A percentile compares a stretch with the other conserved stretches of the same genome.
phyloP scores from a whole-genome alignment of 2,329 filamentous ascomycete genomes.

The Trichoderma semiorbis region DNA sequence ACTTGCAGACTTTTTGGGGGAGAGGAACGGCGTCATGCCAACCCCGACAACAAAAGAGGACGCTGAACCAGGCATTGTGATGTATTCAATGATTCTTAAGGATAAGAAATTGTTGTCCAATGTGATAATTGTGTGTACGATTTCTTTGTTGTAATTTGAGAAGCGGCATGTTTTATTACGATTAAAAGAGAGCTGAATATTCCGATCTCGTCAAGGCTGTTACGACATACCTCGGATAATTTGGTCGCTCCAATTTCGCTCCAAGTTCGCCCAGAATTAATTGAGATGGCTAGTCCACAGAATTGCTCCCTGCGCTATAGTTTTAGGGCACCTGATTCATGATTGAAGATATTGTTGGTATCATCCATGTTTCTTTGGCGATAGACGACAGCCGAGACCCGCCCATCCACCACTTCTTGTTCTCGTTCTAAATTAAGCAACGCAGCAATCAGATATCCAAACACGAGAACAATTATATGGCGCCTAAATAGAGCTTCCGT shows the following conservation, averaged over 20 bases:
- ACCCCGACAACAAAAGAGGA: background rate
- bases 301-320: background rate
- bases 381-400: slow-evolving; percentile 10
- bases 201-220: background rate
- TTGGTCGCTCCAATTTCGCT: background rate
- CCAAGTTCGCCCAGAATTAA: background rate
- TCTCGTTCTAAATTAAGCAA: background rate
- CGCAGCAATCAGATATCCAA: background rate
- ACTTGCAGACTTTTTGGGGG: background rate
- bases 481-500: no score
- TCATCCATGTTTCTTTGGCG: background rate
- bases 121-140: background rate
- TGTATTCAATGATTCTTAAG: background rate
- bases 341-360: background rate
- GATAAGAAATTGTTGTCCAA: background rate
- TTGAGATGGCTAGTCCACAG: background rate
- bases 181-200: background rate
- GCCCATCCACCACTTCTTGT: background rate
- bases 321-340: background rate
- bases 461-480: background rate
- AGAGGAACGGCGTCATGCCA: background rate
- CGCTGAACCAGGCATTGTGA: background rate
- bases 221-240: background rate
- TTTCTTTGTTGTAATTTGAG: background rate
- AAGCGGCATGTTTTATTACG: background rate